Conservation (phyloP, 2,329 filamentous ascomycete species). For the Verticillium zaregamsianum region DNA sequence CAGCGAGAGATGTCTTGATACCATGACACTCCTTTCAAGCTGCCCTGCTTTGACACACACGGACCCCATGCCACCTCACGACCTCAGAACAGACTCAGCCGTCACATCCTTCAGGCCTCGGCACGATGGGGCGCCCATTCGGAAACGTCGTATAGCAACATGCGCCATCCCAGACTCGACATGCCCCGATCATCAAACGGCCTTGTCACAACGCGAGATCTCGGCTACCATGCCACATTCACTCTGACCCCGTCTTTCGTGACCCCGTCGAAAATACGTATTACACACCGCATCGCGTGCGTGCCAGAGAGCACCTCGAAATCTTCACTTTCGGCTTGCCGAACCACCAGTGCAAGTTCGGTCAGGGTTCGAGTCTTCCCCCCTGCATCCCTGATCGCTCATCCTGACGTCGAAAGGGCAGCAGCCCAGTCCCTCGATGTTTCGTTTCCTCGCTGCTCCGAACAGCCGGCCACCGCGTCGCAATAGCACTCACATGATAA, state of each 20-base stretch:
- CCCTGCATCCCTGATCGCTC: neutral
- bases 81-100: no score
- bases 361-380: no score
- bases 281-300: neutral
- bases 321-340: neutral
- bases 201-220: neutral
- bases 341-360: no score
- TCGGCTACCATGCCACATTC: neutral
- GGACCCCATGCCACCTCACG: no score
- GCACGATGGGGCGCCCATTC: neutral
- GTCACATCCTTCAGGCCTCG: no score
- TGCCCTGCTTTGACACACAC: no score
- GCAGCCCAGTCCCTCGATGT: neutral
- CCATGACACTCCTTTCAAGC: no score
- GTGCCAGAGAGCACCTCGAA: neutral
- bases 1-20: no score
- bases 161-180: neutral
- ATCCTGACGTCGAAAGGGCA: neutral
- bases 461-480: neutral
- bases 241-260: neutral
- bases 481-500: neutral
- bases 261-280: neutral
- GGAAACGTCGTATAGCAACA: neutral
- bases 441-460: neutral
- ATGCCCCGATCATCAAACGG: neutral